Percentiles rank a stretch among this genome's conserved stretches.
Evolutionary conservation across 345 rosid genomes (phyloP).

Genomic region (Bruguiera sexangula): DNA sequence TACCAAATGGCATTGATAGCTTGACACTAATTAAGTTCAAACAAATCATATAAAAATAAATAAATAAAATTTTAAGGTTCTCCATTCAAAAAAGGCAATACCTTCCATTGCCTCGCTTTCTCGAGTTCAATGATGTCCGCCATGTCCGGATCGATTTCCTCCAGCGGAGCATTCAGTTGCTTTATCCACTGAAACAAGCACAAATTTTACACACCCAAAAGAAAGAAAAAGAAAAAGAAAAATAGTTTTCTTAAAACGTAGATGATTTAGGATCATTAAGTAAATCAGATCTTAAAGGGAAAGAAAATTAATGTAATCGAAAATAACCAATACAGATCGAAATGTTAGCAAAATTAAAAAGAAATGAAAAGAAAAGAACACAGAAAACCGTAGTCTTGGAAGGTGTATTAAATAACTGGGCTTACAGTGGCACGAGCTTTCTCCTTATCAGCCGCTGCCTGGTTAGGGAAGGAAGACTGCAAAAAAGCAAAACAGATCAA

Average conservation of each 20-base stretch:
- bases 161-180: conserved; percentile 76
- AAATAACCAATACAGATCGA: too few species aligned
- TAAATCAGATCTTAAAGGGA: not conserved
- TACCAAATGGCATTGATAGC: not conserved
- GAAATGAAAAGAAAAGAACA: not conserved
- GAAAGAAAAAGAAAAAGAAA: not conserved
- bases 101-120: conserved; percentile 99
- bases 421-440: conserved; percentile 62
- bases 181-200: conserved; percentile 61
- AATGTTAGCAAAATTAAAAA: too few species aligned
- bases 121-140: conserved; percentile 86
- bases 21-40: not conserved
- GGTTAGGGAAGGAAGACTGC: conserved; percentile 67
- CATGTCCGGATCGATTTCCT: conserved; percentile 83
- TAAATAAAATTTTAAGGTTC: not conserved
- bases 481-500: conserved; percentile 2
- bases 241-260: not conserved
- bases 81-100: conserved; percentile 9
- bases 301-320: not conserved
- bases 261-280: not conserved
- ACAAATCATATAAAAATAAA: not conserved
- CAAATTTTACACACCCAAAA: not conserved
- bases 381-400: not conserved
- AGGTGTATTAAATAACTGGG: not conserved
- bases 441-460: conserved; percentile 45